phyloP scores from a whole-genome alignment of 1,284 basidiomycete species.

The Meripilus lineatus region DNA sequence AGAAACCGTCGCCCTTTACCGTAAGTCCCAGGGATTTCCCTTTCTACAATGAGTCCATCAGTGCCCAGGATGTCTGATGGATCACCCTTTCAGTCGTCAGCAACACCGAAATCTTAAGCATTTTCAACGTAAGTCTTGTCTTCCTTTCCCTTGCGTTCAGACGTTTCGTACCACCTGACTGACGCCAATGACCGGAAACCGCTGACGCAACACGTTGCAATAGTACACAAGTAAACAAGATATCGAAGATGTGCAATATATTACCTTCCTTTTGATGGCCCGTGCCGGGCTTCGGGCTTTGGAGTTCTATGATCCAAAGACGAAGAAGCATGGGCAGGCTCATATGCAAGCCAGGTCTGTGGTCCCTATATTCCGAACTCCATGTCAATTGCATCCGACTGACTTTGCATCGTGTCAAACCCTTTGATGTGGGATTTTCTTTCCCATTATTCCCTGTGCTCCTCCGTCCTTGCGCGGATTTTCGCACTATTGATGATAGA shows the following conservation, averaged over 20 bases:
- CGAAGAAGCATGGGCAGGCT: slow-evolving; percentile 84
- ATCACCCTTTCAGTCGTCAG: slow-evolving; percentile 49
- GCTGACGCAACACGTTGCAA: background rate
- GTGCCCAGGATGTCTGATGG: too few relatives aligned
- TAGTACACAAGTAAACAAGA: slow-evolving; percentile 68
- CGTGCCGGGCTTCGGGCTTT: slow-evolving; percentile 76
- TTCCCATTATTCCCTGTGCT: too few relatives aligned
- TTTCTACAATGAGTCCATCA: too few relatives aligned
- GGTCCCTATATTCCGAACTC: too few relatives aligned
- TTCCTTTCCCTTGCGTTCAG: background rate
- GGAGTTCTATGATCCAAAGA: slow-evolving; percentile 78
- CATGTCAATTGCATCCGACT: slow-evolving; percentile 3
- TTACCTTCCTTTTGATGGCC: slow-evolving; percentile 81
- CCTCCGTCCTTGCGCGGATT: background rate
- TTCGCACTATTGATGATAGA: slow-evolving; percentile 29
- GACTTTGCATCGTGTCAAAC: background rate
- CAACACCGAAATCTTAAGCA: slow-evolving; percentile 66
- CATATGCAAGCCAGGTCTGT: slow-evolving; percentile 83
- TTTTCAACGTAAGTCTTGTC: slow-evolving; percentile 62
- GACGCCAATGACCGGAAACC: slow-evolving; percentile 5
- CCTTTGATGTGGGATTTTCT: background rate
- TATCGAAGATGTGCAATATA: slow-evolving; percentile 72
- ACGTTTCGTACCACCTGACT: background rate
- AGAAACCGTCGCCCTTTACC: slow-evolving; percentile 74
- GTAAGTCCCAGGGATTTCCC: slow-evolving; percentile 38